These are phyloP conservation scores for Phaeosphaeriaceae sp. DNA, from an alignment of 2,329 filamentous ascomycete genomes.

Conservation along the genomic window DNA sequence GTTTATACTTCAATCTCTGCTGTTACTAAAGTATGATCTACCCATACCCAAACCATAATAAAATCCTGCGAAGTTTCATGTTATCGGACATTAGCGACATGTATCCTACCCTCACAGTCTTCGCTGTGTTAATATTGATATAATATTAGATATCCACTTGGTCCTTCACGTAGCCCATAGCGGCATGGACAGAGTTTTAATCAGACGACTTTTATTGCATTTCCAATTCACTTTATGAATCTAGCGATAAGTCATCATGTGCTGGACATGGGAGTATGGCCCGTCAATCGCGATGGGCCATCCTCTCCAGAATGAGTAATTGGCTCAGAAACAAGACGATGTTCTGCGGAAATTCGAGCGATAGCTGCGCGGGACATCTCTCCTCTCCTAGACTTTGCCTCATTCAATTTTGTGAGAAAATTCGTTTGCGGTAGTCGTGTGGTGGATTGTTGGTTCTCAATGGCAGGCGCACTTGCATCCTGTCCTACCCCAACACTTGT, in stretches of 20 bases:
- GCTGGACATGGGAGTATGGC: slow-evolving; percentile 10
- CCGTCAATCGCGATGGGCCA: background rate
- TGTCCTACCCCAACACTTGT: background rate
- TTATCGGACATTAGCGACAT: too few relatives aligned
- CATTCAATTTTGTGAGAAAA: slow-evolving; percentile 51
- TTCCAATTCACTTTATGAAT: too few relatives aligned
- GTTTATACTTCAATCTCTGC: too few relatives aligned
- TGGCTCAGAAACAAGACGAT: slow-evolving; percentile 20
- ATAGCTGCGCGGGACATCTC: slow-evolving; percentile 38
- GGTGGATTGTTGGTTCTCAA: background rate
- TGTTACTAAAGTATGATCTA: too few relatives aligned
- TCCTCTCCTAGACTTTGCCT: slow-evolving; percentile 50
- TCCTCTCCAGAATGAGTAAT: background rate
- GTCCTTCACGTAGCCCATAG: too few relatives aligned
- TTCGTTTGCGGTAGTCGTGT: slow-evolving; percentile 33
- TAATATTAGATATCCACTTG: too few relatives aligned
- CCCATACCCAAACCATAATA: too few relatives aligned
- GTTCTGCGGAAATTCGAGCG: slow-evolving; percentile 16
- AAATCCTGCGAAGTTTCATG: too few relatives aligned
- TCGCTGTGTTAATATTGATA: too few relatives aligned
- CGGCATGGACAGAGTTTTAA: too few relatives aligned
- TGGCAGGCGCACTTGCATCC: background rate
- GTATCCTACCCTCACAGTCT: too few relatives aligned
- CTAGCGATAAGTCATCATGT: slow-evolving; percentile 7
- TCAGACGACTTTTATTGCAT: too few relatives aligned